Conservation (phyloP, 2,329 filamentous ascomycete species). For the Alternaria gansuensis region DNA sequence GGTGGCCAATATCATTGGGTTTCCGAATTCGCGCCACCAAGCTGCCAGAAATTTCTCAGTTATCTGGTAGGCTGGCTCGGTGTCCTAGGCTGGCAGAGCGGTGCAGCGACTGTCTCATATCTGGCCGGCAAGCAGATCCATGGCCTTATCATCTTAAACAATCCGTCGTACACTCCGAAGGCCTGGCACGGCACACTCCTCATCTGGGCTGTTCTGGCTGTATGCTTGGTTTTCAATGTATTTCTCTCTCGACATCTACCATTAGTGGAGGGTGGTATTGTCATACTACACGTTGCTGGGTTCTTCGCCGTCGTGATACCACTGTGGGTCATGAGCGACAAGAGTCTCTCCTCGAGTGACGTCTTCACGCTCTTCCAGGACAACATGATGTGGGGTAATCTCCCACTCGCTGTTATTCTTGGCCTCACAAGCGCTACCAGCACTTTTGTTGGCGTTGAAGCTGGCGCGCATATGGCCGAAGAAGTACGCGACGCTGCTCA, state of each 20-base stretch:
- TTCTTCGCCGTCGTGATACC: conserved; percentile 60
- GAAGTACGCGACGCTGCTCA: conserved; percentile 41
- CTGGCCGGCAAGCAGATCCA: conserved; percentile 55
- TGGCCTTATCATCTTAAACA: conserved; percentile 50
- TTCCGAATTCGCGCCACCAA: conserved; percentile 51
- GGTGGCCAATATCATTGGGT: conserved; percentile 46
- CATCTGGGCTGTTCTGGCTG: conserved; percentile 52
- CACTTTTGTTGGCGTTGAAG: conserved; percentile 48
- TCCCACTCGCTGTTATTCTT: conserved; percentile 8
- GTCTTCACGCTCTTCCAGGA: conserved; percentile 60
- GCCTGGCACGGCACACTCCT: conserved; percentile 60
- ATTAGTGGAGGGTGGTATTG: conserved; percentile 15
- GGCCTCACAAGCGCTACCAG: conserved; percentile 55
- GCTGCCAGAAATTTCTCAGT: conserved; percentile 52
- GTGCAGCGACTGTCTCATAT: conserved; percentile 55
- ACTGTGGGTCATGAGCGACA: conserved; percentile 40
- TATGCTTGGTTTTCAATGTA: conserved; percentile 54
- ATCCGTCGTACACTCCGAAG: conserved; percentile 50
- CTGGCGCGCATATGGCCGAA: conserved; percentile 48
- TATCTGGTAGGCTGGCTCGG: conserved; percentile 58
- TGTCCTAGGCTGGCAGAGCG: conserved; percentile 58
- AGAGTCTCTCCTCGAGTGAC: conserved; percentile 43
- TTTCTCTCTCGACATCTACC: conserved; percentile 53
- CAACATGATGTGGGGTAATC: conserved; percentile 29
- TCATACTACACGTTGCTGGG: conserved; percentile 59